A percentile compares a stretch with the other conserved stretches of the same genome.
phyloP scores from a whole-genome alignment of 768 basidiomycete species.

The Melanogaster broomeanus region DNA sequence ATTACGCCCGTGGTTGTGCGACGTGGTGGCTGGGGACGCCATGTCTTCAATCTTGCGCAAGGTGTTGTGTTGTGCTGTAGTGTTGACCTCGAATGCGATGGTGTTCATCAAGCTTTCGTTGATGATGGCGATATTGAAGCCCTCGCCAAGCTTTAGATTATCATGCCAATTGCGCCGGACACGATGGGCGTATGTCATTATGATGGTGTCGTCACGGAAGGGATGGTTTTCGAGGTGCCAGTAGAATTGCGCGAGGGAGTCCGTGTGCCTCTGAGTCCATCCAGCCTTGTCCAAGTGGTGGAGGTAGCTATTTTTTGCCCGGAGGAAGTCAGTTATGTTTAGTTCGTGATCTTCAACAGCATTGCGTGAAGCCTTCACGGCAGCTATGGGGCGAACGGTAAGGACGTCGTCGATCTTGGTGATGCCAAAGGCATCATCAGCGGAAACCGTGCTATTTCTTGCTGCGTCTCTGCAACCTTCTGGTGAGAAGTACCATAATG shows the following conservation, averaged over 20 bases:
- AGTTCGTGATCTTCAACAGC: slow-evolving; percentile 17
- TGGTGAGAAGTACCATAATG: slow-evolving; percentile 13
- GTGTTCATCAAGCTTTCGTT: not conserved
- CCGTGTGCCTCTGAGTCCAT: not conserved
- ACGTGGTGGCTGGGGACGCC: too few species aligned
- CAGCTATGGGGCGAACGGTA: slow-evolving; percentile 11
- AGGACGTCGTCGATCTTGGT: slow-evolving; percentile 10
- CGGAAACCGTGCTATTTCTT: not conserved
- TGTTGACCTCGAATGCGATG: too few species aligned
- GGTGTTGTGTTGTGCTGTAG: too few species aligned
- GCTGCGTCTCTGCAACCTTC: slow-evolving; percentile 3
- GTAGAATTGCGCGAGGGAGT: not conserved
- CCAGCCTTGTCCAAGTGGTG: not conserved
- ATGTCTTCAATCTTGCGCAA: too few species aligned
- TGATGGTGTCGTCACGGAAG: not conserved
- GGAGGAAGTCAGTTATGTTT: slow-evolving; percentile 15
- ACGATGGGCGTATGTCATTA: not conserved
- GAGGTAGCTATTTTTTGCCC: slow-evolving; percentile 13
- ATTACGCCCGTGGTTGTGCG: too few species aligned
- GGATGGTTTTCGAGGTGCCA: slow-evolving; percentile 4
- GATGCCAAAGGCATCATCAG: slow-evolving; percentile 12
- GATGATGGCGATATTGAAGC: slow-evolving; percentile 5
- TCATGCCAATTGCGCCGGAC: slow-evolving; percentile 8
- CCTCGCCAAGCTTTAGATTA: not conserved
- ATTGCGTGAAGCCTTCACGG: slow-evolving; percentile 16